Conservation (phyloP, 1,284 basidiomycete genomes). For the Malassezia furfur region DNA sequence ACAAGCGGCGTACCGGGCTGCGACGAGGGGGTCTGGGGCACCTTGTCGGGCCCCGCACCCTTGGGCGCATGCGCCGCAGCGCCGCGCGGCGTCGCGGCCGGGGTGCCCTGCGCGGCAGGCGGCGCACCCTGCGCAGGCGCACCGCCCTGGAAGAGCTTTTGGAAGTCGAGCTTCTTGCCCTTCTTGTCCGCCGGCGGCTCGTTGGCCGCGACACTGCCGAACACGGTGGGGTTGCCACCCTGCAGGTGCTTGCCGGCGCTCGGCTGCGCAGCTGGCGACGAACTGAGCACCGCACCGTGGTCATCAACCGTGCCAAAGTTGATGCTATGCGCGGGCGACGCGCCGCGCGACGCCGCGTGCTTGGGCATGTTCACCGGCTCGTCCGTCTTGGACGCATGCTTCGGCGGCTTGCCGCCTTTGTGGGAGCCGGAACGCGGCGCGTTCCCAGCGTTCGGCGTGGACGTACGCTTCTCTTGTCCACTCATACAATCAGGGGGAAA, state of each 20-base stretch:
- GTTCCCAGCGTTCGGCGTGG: neutral
- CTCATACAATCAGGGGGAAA: slow-evolving; percentile 11
- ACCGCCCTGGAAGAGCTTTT: slow-evolving; percentile 45
- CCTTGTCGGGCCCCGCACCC: neutral
- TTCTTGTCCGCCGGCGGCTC: slow-evolving; percentile 39
- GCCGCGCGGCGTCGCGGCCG: neutral
- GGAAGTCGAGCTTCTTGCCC: slow-evolving; percentile 46
- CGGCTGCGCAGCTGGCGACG: slow-evolving; percentile 49
- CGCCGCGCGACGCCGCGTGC: slow-evolving; percentile 9
- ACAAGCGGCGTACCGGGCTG: neutral
- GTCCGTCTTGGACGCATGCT: slow-evolving; percentile 18
- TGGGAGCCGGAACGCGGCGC: slow-evolving; percentile 16
- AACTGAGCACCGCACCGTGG: slow-evolving; percentile 48
- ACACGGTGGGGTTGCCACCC: slow-evolving; percentile 45
- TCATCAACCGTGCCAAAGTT: slow-evolving; percentile 50
- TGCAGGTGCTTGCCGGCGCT: slow-evolving; percentile 39
- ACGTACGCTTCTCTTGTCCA: slow-evolving; percentile 17
- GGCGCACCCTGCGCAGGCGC: slow-evolving; percentile 5
- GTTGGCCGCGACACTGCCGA: slow-evolving; percentile 44
- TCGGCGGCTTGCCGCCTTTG: slow-evolving; percentile 15
- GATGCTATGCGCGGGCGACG: slow-evolving; percentile 31
- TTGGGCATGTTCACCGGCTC: slow-evolving; percentile 15
- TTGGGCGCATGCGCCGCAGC: neutral
- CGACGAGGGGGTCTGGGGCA: neutral
- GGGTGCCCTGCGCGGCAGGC: neutral